These are phyloP conservation scores for Cercospora zeina DNA, from an alignment of 2,329 filamentous ascomycete species.

Conservation along the genomic window DNA sequence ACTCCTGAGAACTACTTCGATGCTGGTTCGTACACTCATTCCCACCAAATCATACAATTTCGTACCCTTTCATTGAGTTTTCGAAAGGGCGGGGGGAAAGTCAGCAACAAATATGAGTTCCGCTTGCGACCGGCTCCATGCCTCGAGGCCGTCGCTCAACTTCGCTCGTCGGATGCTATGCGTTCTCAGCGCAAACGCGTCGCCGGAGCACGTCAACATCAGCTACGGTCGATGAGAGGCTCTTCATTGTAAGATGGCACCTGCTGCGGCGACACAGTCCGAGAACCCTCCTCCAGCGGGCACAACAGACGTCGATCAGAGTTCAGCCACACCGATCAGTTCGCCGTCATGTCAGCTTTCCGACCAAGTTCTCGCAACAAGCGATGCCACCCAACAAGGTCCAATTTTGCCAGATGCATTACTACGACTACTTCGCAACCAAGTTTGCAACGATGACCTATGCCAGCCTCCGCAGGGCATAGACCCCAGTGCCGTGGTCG, in stretches of 20 bases:
- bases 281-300: background rate
- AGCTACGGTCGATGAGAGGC: background rate
- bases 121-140: conserved; percentile 3
- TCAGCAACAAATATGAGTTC: conserved; percentile 10
- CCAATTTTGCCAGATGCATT: conserved; percentile 19
- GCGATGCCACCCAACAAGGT: conserved; percentile 20
- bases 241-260: background rate
- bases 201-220: background rate
- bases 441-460: conserved; percentile 18
- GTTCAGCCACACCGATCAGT: conserved; percentile 1
- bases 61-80: conserved; percentile 15
- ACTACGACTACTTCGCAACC: conserved; percentile 16
- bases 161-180: conserved; percentile 6
- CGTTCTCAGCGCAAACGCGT: background rate
- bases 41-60: conserved; percentile 1
- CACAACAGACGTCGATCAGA: conserved; percentile 1
- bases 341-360: conserved; percentile 16
- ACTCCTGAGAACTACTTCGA: conserved; percentile 1
- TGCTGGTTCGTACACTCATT: background rate
- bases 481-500: conserved; percentile 14
- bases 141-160: background rate
- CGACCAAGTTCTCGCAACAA: conserved; percentile 18
- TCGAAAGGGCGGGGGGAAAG: background rate
- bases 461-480: conserved; percentile 18
- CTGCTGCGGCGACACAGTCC: conserved; percentile 4